phyloP scores from a whole-genome alignment of 75 land plant genomes.

The Picea sitchensis region DNA sequence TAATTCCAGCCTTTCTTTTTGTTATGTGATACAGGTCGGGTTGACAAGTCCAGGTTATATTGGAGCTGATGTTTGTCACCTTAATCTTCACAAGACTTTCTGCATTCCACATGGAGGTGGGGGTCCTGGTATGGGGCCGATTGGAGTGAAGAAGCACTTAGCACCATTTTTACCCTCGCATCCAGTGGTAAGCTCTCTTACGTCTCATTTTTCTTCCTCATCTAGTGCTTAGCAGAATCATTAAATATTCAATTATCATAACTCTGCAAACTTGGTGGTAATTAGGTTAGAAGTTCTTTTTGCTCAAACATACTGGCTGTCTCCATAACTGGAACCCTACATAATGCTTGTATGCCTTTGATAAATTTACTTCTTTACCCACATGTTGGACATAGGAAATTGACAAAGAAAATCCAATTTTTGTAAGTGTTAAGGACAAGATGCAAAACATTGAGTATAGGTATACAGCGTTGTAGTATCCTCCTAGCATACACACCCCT shows the following conservation, averaged over 20 bases:
- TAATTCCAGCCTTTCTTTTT: background rate
- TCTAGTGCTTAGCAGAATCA: background rate
- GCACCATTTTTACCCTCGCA: constrained; percentile 98
- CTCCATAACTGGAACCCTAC: background rate
- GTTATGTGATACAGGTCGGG: constrained; percentile 70
- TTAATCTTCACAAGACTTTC: constrained; percentile 98
- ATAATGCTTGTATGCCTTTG: constrained; percentile 2
- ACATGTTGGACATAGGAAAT: background rate
- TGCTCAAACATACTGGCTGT: background rate
- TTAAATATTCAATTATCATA: background rate
- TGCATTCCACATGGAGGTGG: constrained; percentile 99
- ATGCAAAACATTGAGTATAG: background rate
- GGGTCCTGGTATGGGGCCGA: constrained; percentile 99
- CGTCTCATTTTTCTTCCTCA: background rate
- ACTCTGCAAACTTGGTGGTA: background rate
- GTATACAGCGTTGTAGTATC: background rate
- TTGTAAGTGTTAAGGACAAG: background rate
- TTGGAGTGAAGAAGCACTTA: constrained; percentile 98
- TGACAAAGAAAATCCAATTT: background rate
- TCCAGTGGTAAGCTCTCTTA: constrained; percentile 76
- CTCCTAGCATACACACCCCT: background rate
- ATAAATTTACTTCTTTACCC: background rate
- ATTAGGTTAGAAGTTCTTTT: background rate
- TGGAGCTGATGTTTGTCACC: constrained; percentile 99
- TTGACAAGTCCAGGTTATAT: constrained; percentile 96